Conservation (phyloP, 805 yeast genomes). For the Saturnispora kantuleensis region DNA sequence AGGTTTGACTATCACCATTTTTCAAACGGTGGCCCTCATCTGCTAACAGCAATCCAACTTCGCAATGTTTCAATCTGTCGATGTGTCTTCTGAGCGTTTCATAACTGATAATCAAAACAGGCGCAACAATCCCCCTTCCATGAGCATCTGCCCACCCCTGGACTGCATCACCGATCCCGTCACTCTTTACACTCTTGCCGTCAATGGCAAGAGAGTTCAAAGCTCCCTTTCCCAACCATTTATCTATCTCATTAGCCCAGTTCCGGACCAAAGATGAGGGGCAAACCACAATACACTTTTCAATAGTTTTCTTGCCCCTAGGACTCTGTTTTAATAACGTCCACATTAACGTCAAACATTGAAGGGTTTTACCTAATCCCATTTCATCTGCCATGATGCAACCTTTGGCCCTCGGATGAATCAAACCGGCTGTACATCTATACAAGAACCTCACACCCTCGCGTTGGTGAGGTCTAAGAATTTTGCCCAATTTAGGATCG, state of each 20-base stretch:
- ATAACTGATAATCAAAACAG: constrained; percentile 87
- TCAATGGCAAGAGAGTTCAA: constrained; percentile 84
- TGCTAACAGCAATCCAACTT: constrained; percentile 78
- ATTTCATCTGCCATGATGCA: constrained; percentile 96
- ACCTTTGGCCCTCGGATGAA: constrained; percentile 78
- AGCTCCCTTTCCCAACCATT: constrained; percentile 93
- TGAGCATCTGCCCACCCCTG: constrained; percentile 79
- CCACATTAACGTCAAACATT: constrained; percentile 89
- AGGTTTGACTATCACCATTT: constrained; percentile 87
- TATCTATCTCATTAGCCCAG: constrained; percentile 94
- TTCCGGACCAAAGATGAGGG: constrained; percentile 90
- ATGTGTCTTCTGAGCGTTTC: constrained; percentile 87
- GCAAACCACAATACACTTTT: constrained; percentile 86
- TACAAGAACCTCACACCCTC: constrained; percentile 91
- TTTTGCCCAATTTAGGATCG: constrained; percentile 77
- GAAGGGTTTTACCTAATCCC: constrained; percentile 96
- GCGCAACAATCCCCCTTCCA: constrained; percentile 84
- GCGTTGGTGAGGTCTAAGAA: constrained; percentile 90
- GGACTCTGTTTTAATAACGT: constrained; percentile 85
- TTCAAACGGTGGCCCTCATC: constrained; percentile 80
- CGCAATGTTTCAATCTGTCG: constrained; percentile 60
- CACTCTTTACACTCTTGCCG: constrained; percentile 71
- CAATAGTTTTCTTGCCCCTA: constrained; percentile 69
- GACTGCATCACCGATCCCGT: constrained; percentile 58
- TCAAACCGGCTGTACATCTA: constrained; percentile 81